Percentiles rank a stretch among this genome's conserved stretches.
These are phyloP conservation scores for Carpediemonas membranifera DNA, from an alignment of 78 protist species.

Conservation along the genomic window DNA sequence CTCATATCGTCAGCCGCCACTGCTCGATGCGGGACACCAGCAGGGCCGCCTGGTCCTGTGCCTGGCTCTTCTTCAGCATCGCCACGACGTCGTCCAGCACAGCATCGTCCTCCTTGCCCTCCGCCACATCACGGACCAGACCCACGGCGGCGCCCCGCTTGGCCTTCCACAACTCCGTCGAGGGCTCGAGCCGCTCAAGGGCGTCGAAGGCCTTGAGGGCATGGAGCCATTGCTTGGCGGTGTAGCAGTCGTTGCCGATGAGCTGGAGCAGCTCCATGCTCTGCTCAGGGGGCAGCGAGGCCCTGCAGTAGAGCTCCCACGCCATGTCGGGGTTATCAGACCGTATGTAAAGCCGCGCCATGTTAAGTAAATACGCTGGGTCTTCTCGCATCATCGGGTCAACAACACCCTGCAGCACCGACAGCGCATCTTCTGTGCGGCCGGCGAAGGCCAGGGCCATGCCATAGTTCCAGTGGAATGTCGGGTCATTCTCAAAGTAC, in stretches of 20 bases:
- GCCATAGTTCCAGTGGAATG: conserved; percentile 47
- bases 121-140: not conserved
- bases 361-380: not conserved
- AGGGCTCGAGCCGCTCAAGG: not conserved
- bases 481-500: conserved; percentile 45
- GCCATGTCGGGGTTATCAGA: conserved; percentile 38
- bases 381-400: conserved; percentile 34
- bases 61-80: too few species aligned
- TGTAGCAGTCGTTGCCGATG: conserved; percentile 73
- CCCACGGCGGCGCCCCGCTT: conserved; percentile 5
- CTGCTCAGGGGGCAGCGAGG: not conserved
- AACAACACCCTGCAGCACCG: conserved; percentile 43
- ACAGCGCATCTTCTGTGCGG: conserved; percentile 32
- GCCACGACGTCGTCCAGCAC: too few species aligned
- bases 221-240: not conserved
- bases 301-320: conserved; percentile 62
- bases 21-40: too few species aligned
- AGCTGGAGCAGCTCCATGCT: conserved; percentile 40
- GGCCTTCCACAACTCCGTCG: not conserved
- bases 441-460: conserved; percentile 24
- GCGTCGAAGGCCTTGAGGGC: not conserved
- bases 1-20: too few species aligned
- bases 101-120: too few species aligned
- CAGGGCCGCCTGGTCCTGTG: too few species aligned
- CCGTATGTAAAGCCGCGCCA: not conserved